Base-by-base conservation (phyloP, 257 asterid species). In the Solanum megistacrolobum region DNA sequence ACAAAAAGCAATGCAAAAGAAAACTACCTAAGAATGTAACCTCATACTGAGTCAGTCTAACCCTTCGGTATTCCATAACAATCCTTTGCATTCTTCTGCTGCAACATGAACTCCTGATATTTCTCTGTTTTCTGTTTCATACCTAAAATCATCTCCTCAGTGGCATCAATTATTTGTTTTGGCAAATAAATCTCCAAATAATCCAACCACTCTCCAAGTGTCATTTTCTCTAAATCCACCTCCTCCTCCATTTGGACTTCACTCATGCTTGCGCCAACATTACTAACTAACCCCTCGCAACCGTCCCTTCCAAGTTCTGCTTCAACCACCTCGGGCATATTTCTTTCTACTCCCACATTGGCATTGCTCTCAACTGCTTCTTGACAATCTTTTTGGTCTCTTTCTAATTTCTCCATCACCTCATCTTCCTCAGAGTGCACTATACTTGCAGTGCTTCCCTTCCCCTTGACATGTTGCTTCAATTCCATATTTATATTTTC, bases 181-280 rank as follows among this genome's bases (percentile, higher is more conserved):
- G 96, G 95, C 81, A 93, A 89, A 88, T 48, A 65, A 66, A 66
- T 92, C 62, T 93, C 96, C 93, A 95, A 86, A 86, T 86, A 91
- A 29, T 93, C 95, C 35, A 95, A 85, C 98, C 98, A 96, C 68
- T 93, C 94, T 34, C 98, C 94, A 6, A 95, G 81, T 9, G 92
- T 93, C 98, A 94, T 95, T 48, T 88, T 93, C 90, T 94, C 94
- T 88, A 94, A 88, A 88, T 91, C 93, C 23, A 39, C 87, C 89
- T 73, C 89, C 38, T 58, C 55, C 6, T 68, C 87, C 78, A 12
- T 75, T 12, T 85, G 87, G 36, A 27, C 52, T 2, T 18, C 86
- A 7, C 75, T 60, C 73, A 84, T 86, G 85, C 78, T 89, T 68
- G 83, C 66, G 46, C 90, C 93, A 85, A 94, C 91, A 25, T 87